Percentiles rank a stretch among this genome's conserved stretches.
Evolutionary conservation across 345 rosid species (phyloP).

Genomic region (Eucalyptus erythrocorys): DNA sequence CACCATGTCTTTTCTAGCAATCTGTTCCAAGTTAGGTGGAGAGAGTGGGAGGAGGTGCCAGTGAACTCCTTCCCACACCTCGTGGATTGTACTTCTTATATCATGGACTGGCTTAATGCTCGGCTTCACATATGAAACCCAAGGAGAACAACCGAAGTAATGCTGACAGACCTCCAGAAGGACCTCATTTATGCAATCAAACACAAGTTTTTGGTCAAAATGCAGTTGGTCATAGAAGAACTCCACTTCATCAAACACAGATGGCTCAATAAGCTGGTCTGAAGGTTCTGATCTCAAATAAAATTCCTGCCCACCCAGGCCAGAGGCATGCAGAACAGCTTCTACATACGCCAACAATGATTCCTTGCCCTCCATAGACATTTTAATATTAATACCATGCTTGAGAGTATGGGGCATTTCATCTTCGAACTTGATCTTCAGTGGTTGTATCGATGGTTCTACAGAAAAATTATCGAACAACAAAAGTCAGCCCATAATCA

Average conservation of each 20-base stretch:
- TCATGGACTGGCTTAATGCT: slow-evolving; percentile 27
- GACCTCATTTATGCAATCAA: slow-evolving; percentile 79
- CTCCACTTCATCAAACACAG: slow-evolving; percentile 37
- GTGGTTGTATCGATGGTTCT: slow-evolving; percentile 45
- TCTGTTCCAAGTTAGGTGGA: slow-evolving; percentile 68
- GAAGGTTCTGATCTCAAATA: slow-evolving; percentile 48
- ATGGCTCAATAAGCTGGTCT: slow-evolving; percentile 64
- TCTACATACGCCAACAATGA: slow-evolving; percentile 30
- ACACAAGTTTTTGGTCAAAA: slow-evolving; percentile 40
- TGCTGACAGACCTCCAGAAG: slow-evolving; percentile 46
- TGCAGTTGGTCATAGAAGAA: slow-evolving; percentile 50
- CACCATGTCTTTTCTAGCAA: slow-evolving; percentile 65
- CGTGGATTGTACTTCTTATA: slow-evolving; percentile 25
- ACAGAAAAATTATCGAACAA: slow-evolving; percentile 11
- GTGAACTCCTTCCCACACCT: slow-evolving; percentile 60
- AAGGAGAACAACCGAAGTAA: slow-evolving; percentile 45
- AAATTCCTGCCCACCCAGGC: slow-evolving; percentile 57
- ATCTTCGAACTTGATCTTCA: slow-evolving; percentile 60
- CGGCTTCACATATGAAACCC: slow-evolving; percentile 42
- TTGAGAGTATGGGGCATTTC: slow-evolving; percentile 12
- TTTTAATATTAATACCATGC: slow-evolving; percentile 16
- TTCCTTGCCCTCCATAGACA: slow-evolving; percentile 34
- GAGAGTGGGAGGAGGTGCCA: slow-evolving; percentile 69
- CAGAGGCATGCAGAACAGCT: slow-evolving; percentile 48
- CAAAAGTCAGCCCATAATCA: background rate